Percentiles rank a stretch among this genome's conserved stretches.
Conservation (phyloP, 2,329 filamentous ascomycete species). For the Arthrobotrys megalospora region DNA sequence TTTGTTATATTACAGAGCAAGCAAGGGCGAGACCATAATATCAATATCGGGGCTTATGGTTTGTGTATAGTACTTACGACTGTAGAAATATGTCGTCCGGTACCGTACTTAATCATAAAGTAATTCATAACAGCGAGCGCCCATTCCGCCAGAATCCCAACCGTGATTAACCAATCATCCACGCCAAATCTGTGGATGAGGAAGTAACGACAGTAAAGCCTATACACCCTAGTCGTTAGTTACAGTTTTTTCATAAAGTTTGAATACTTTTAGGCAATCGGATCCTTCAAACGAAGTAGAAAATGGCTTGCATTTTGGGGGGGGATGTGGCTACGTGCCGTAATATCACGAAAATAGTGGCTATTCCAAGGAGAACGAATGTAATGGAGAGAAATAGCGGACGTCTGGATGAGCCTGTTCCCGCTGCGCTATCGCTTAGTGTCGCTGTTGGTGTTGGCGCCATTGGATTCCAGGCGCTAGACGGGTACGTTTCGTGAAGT, state of each 20-base stretch:
- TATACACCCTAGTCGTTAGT: slow-evolving; percentile 4
- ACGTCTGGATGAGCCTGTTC: slow-evolving; percentile 21
- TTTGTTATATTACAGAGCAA: slow-evolving; percentile 32
- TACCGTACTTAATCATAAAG: slow-evolving; percentile 61
- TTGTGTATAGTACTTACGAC: slow-evolving; percentile 35
- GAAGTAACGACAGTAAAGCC: slow-evolving; percentile 63
- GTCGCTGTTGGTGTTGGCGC: slow-evolving; percentile 43
- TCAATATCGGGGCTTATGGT: not conserved
- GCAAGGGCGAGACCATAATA: slow-evolving; percentile 22
- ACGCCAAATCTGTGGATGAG: slow-evolving; percentile 61
- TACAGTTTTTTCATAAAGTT: not conserved
- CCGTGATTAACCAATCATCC: slow-evolving; percentile 68
- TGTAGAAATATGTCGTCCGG: slow-evolving; percentile 62
- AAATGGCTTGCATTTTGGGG: slow-evolving; percentile 8
- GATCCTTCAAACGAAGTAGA: no score
- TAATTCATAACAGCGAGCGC: slow-evolving; percentile 62
- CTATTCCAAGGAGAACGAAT: slow-evolving; percentile 62
- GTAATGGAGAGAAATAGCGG: slow-evolving; percentile 60
- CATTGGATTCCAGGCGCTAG: not conserved
- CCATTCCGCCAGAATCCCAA: slow-evolving; percentile 63
- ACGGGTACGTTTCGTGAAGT: not conserved
- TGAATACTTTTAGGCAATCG: slow-evolving; percentile 1
- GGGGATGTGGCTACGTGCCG: slow-evolving; percentile 60
- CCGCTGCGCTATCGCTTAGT: slow-evolving; percentile 20
- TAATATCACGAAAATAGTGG: slow-evolving; percentile 63